These are phyloP conservation scores for Coemansia furcata DNA, from an alignment of 192 early-diverging fungal species.

Conservation along the genomic window DNA sequence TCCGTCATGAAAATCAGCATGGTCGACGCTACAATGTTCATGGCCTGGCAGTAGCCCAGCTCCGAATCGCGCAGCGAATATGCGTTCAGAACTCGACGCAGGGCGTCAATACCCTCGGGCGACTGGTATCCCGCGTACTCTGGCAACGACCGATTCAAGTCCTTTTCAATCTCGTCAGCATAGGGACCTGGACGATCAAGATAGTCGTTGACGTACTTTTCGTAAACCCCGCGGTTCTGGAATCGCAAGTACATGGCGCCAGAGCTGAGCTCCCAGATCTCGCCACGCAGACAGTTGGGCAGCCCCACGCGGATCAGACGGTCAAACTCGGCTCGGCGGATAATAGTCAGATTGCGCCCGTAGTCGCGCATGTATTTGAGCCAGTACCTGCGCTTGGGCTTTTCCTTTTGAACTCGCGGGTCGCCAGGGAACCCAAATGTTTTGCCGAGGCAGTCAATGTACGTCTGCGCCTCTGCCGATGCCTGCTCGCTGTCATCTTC, in stretches of 20 bases:
- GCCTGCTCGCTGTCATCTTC: conserved; percentile 1
- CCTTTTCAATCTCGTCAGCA: conserved; percentile 95
- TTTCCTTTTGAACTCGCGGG: conserved; percentile 36
- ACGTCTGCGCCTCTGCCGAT: neutral
- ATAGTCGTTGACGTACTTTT: conserved; percentile 56
- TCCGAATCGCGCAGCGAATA: conserved; percentile 84
- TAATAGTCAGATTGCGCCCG: conserved; percentile 85
- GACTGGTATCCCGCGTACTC: conserved; percentile 93
- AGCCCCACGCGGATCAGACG: conserved; percentile 89
- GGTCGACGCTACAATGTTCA: conserved; percentile 97
- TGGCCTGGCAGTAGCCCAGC: conserved; percentile 99
- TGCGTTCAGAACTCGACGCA: conserved; percentile 89
- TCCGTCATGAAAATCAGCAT: conserved; percentile 92
- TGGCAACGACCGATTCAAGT: conserved; percentile 88
- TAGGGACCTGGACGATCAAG: conserved; percentile 71
- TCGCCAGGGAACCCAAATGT: conserved; percentile 52
- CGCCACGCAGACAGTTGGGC: conserved; percentile 83
- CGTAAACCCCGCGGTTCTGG: conserved; percentile 82
- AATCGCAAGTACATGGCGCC: conserved; percentile 86
- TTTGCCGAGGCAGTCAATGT: conserved; percentile 40
- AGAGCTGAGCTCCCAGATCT: conserved; percentile 91
- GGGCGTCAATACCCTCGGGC: conserved; percentile 84
- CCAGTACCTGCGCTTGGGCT: conserved; percentile 39
- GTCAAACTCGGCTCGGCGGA: conserved; percentile 78
- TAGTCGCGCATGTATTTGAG: conserved; percentile 57